Percentiles rank a stretch among this genome's conserved stretches.
Evolutionary conservation across 129 eudicot species (phyloP).

Genomic region (Daucus carota): DNA sequence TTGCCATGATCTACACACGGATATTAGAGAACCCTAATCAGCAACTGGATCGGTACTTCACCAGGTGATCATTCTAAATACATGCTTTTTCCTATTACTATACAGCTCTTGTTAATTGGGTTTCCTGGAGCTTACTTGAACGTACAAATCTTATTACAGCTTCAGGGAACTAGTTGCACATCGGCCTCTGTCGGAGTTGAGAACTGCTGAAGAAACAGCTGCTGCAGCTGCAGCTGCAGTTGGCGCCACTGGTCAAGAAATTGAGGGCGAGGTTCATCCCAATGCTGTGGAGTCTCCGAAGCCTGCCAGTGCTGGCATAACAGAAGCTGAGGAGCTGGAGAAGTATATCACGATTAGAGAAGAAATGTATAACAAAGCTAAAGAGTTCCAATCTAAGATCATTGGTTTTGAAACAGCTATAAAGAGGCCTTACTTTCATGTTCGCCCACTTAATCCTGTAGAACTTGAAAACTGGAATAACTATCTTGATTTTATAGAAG

Average conservation of each 20-base stretch:
- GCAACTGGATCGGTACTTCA: slow-evolving; percentile 93
- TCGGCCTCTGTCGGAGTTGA: slow-evolving; percentile 77
- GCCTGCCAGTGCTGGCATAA: slow-evolving; percentile 60
- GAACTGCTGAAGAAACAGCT: slow-evolving; percentile 78
- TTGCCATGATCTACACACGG: slow-evolving; percentile 74
- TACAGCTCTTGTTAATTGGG: neutral
- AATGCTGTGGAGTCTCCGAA: slow-evolving; percentile 44
- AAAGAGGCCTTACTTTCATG: slow-evolving; percentile 97
- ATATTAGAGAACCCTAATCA: slow-evolving; percentile 92
- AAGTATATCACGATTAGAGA: slow-evolving; percentile 88
- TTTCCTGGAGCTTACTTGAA: neutral
- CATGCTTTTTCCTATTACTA: neutral
- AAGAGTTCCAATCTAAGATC: slow-evolving; percentile 86
- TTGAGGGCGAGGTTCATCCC: slow-evolving; percentile 69
- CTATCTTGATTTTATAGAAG: slow-evolving; percentile 92
- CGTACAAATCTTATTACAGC: slow-evolving; percentile 27
- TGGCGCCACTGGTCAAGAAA: slow-evolving; percentile 35
- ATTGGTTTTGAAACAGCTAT: slow-evolving; percentile 96
- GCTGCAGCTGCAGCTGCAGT: slow-evolving; percentile 40
- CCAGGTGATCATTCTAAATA: slow-evolving; percentile 41
- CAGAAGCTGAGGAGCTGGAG: slow-evolving; percentile 97
- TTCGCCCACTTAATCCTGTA: slow-evolving; percentile 76
- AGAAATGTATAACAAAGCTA: slow-evolving; percentile 87
- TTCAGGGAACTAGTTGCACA: slow-evolving; percentile 92
- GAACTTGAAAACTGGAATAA: slow-evolving; percentile 99